A percentile compares a stretch with the other conserved stretches of the same genome.
Conservation (phyloP, 2,329 filamentous ascomycete species). For the Xylariomycetidae sp. region DNA sequence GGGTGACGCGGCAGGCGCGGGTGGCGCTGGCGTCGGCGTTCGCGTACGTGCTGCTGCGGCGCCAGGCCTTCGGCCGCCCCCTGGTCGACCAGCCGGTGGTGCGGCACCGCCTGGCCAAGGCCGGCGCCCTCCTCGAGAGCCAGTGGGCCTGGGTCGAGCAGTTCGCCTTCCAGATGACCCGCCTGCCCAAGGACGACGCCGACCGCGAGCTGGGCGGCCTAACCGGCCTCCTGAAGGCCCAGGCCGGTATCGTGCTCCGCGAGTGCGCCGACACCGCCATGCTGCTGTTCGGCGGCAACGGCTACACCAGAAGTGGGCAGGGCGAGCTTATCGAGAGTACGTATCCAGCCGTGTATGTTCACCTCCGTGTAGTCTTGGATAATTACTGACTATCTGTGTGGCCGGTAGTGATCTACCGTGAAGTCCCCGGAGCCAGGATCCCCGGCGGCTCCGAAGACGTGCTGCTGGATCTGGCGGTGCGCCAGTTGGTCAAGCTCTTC, state of each 20-base stretch:
- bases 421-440: conserved; percentile 56
- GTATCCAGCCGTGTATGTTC: too few relatives aligned
- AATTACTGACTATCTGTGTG: neutral
- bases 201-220: conserved; percentile 63
- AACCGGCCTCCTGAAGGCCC: conserved; percentile 67
- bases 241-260: conserved; percentile 64
- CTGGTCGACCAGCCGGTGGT: conserved; percentile 72
- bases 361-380: neutral
- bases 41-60: conserved; percentile 31
- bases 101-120: conserved; percentile 64
- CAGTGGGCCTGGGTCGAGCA: conserved; percentile 69
- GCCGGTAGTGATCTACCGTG: conserved; percentile 44
- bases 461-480: conserved; percentile 61
- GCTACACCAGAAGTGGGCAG: conserved; percentile 62
- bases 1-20: conserved; percentile 54
- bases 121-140: conserved; percentile 60
- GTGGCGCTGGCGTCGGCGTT: conserved; percentile 32
- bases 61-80: conserved; percentile 36
- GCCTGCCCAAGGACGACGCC: conserved; percentile 53
- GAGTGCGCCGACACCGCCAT: conserved; percentile 65
- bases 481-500: conserved; percentile 67
- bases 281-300: conserved; percentile 68
- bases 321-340: conserved; percentile 65
- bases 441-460: conserved; percentile 70
- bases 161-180: conserved; percentile 61